phyloP scores from a whole-genome alignment of 208 protist species.

The Plasmodiophora brassicae region DNA sequence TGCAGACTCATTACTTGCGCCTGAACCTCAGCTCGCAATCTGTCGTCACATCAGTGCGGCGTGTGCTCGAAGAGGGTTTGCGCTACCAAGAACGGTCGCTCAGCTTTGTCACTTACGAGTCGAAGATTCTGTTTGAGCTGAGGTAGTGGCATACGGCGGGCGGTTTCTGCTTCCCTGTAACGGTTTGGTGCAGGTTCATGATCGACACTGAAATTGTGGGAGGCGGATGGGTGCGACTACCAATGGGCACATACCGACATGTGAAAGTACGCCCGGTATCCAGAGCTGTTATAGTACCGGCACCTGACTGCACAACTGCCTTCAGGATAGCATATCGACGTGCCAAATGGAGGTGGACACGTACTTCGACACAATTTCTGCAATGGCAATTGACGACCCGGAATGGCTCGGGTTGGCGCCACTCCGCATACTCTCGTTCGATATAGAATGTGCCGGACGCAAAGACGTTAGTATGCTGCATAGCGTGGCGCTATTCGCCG shows the following conservation, averaged over 20 bases:
- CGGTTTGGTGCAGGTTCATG: slow-evolving; percentile 77
- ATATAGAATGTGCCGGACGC: slow-evolving; percentile 88
- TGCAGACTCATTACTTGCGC: not conserved
- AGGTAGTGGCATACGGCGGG: slow-evolving; percentile 59
- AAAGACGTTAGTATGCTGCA: too few species aligned
- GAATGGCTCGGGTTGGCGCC: slow-evolving; percentile 91
- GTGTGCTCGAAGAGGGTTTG: slow-evolving; percentile 44
- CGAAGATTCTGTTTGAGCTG: slow-evolving; percentile 94
- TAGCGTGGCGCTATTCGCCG: too few species aligned
- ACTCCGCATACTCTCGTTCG: slow-evolving; percentile 95
- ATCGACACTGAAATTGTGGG: slow-evolving; percentile 91
- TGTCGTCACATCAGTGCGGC: slow-evolving; percentile 48
- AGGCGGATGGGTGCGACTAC: slow-evolving; percentile 56
- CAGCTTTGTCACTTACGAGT: slow-evolving; percentile 83
- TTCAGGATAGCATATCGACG: not conserved
- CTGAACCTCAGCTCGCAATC: slow-evolving; percentile 18
- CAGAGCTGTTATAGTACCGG: not conserved
- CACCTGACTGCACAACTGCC: not conserved
- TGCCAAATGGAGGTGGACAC: slow-evolving; percentile 55
- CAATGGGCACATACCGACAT: not conserved
- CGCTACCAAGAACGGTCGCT: not conserved
- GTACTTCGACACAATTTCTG: slow-evolving; percentile 68
- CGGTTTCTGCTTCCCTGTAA: not conserved
- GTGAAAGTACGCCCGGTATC: not conserved
- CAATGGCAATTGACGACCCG: slow-evolving; percentile 52